A percentile compares a stretch with the other conserved stretches of the same genome.
Conservation (phyloP, 1,284 basidiomycete species). For the Tilletia walkeri region DNA sequence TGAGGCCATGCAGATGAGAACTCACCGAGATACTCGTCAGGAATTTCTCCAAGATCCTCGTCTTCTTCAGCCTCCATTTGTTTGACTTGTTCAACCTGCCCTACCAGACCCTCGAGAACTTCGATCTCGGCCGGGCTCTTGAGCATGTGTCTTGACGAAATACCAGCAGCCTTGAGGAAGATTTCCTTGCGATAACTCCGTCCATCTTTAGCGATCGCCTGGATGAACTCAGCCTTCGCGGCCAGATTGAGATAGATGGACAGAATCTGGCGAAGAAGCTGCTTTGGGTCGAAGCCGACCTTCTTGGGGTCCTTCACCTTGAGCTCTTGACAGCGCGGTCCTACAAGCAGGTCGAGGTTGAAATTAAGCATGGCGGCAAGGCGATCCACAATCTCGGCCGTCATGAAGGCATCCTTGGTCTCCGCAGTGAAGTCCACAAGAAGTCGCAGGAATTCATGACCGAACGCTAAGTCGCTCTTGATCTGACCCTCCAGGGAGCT, state of each 20-base stretch:
- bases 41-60: slow-evolving; percentile 87
- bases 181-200: slow-evolving; percentile 82
- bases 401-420: slow-evolving; percentile 88
- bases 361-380: slow-evolving; percentile 96
- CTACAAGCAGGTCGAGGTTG: slow-evolving; percentile 84
- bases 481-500: slow-evolving; percentile 78
- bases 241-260: slow-evolving; percentile 89
- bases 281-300: slow-evolving; percentile 82
- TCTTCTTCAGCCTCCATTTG: slow-evolving; percentile 74
- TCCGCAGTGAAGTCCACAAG: slow-evolving; percentile 89
- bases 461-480: slow-evolving; percentile 79
- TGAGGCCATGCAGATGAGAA: background rate
- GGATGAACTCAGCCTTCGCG: slow-evolving; percentile 69
- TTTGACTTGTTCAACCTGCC: slow-evolving; percentile 79
- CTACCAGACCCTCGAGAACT: slow-evolving; percentile 70
- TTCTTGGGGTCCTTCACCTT: slow-evolving; percentile 83
- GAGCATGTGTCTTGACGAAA: slow-evolving; percentile 68
- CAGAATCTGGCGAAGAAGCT: slow-evolving; percentile 79
- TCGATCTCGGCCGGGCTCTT: slow-evolving; percentile 80
- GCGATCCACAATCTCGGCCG: slow-evolving; percentile 91
- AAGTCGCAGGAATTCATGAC: slow-evolving; percentile 80
- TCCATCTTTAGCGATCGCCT: slow-evolving; percentile 86
- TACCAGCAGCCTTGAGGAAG: slow-evolving; percentile 76
- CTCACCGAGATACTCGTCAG: slow-evolving; percentile 78
- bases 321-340: slow-evolving; percentile 76